Evolutionary conservation across 345 rosid species (phyloP).

Genomic region (Bruguiera gymnorhiza): DNA sequence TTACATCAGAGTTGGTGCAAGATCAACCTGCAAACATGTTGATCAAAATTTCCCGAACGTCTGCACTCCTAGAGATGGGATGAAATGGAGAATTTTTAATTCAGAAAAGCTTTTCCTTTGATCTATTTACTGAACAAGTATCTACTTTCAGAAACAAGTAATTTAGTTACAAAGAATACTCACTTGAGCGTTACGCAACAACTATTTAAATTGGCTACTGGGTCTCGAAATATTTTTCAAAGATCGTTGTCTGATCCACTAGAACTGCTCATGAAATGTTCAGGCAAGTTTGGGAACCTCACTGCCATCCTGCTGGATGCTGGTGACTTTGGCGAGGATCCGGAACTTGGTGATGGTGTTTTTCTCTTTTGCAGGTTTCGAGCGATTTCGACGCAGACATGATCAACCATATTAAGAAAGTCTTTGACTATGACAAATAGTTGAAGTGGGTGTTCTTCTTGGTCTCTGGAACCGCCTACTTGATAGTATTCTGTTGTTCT

Average conservation of each 20-base stretch:
- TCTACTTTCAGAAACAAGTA: conserved; percentile 15
- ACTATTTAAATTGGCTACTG: conserved; percentile 24
- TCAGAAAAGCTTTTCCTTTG: background rate
- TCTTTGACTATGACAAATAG: conserved; percentile 64
- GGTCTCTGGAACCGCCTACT: conserved; percentile 47
- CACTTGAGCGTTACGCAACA: background rate
- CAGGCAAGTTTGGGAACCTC: conserved; percentile 63
- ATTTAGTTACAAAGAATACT: conserved; percentile 15
- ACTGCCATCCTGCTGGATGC: conserved; percentile 29
- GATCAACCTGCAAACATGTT: too few relatives aligned
- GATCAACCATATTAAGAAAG: conserved; percentile 77
- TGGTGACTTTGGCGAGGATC: conserved; percentile 31
- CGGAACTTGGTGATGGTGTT: conserved; percentile 21
- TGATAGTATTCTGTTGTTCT: conserved; percentile 78
- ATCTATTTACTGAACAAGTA: background rate
- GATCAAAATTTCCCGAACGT: background rate
- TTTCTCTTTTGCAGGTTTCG: conserved; percentile 60
- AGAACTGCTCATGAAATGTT: conserved; percentile 61
- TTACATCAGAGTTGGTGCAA: too few relatives aligned
- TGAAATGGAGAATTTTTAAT: background rate
- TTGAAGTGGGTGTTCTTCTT: conserved; percentile 48
- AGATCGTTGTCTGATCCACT: conserved; percentile 61
- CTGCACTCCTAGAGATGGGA: background rate
- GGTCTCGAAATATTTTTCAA: conserved; percentile 20
- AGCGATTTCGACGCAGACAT: conserved; percentile 59